Base-by-base conservation (phyloP, 2,329 filamentous ascomycete genomes). In the Exophiala xenobiotica region DNA sequence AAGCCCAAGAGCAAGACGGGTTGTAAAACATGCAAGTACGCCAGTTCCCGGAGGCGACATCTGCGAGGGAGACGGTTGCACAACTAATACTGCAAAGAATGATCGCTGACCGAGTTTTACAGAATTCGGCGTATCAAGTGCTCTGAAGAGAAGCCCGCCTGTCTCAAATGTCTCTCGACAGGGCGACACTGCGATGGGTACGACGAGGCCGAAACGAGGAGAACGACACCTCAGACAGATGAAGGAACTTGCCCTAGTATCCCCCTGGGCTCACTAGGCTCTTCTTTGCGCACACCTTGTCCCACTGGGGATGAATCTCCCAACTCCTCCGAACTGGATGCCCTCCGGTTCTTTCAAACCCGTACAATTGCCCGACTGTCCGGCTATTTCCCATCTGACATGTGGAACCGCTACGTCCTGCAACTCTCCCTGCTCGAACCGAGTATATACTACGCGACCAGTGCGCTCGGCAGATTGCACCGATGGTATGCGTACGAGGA, bases 121-220 rank as follows among this genome's bases (percentile, higher is more conserved):
- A 39, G 35, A 20, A 19, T 39, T 19, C 35, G 35, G 5, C 35
- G 19, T 14, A 41, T 64, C 14, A 64, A 65, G 43, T 65, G 63
- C 37, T 56, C 60, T 19, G 60, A 64, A 44, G 42, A 53, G 11
- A 46, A 37, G 22, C 62, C 62, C 0, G 26, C 41, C 22, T 65
- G 62, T 37, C 26, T 42, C 12, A 54, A 53, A 35, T 65, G 62
- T 33, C 24, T 50, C 7, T 51, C 51, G 7, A 57, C 61, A 2
- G 56, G 58, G 22, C 48, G 60, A 23, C 19, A 48, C n/a, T 65
- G 63, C 33, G 54, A 58, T 41, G 51, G 51, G 6, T 54, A 54
- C 24, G 31, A 11, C 26, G 12, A 24, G 8, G 16, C 4, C 29
- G 16, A n/a, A 33, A 14, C 6, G 14, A 39, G 14, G 11, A 29